Evolutionary conservation across 306 rosid genomes (phyloP).

Genomic region (Urtica urens): DNA sequence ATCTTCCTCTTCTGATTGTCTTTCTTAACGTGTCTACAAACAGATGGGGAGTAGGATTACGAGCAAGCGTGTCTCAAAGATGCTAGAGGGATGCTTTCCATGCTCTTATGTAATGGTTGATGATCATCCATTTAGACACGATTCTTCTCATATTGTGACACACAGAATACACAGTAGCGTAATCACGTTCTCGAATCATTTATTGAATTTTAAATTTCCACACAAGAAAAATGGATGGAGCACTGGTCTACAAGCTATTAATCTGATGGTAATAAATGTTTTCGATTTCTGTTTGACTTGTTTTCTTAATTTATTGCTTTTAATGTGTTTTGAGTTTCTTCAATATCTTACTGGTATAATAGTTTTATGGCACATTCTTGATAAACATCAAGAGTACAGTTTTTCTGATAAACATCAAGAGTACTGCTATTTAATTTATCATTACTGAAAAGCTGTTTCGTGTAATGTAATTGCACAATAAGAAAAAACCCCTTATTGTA

Average conservation of each 20-base stretch:
- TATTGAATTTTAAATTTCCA: constrained; percentile 40
- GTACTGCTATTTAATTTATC: not conserved
- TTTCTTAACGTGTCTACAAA: constrained; percentile 15
- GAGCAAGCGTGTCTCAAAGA: constrained; percentile 69
- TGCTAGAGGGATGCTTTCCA: constrained; percentile 68
- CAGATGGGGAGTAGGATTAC: constrained; percentile 94
- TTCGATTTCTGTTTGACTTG: constrained; percentile 1
- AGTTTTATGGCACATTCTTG: not conserved
- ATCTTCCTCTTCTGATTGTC: not conserved
- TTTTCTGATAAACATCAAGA: not conserved
- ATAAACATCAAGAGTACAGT: constrained; percentile 7
- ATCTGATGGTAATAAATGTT: constrained; percentile 51
- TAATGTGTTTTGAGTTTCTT: no score
- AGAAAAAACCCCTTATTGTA: not conserved
- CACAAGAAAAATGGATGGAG: constrained; percentile 39
- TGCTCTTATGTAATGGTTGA: constrained; percentile 79
- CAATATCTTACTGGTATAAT: constrained; percentile 3
- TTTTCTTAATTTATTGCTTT: constrained; percentile 4
- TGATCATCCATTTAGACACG: constrained; percentile 75
- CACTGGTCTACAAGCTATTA: constrained; percentile 42
- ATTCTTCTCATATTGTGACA: constrained; percentile 82
- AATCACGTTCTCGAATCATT: constrained; percentile 43
- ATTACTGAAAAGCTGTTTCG: not conserved
- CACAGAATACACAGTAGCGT: constrained; percentile 66
- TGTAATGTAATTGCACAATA: not conserved